A percentile compares a stretch with the other conserved stretches of the same genome.
These are phyloP conservation scores for Apiotrichum brassicae DNA, from an alignment of 1,284 basidiomycete species.

Conservation along the genomic window DNA sequence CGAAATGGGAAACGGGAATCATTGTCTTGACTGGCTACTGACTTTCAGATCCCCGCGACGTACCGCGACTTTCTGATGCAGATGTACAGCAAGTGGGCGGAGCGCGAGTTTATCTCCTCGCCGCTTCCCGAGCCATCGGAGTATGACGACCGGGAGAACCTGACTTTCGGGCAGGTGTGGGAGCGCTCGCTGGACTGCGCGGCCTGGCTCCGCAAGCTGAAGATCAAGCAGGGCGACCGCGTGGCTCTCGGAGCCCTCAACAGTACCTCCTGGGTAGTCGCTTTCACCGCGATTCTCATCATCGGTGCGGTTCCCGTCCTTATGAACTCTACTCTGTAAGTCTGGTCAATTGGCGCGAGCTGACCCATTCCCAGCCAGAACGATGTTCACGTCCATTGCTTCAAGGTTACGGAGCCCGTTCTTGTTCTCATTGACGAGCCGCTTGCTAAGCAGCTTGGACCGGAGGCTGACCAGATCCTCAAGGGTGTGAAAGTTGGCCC, in stretches of 20 bases:
- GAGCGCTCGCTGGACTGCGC: conserved; percentile 23
- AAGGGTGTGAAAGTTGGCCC: conserved; percentile 1
- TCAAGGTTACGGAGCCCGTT: conserved; percentile 23
- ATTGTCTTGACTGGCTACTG: too few relatives aligned
- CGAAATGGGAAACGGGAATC: too few relatives aligned
- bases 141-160: conserved; percentile 7
- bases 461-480: conserved; percentile 5
- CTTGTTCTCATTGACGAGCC: conserved; percentile 32
- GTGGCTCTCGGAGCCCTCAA: conserved; percentile 38
- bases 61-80: conserved; percentile 24
- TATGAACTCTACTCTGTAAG: conserved; percentile 38
- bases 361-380: neutral
- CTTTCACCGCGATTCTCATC: conserved; percentile 35
- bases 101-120: conserved; percentile 32
- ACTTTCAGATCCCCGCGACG: conserved; percentile 24
- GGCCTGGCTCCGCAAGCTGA: conserved; percentile 27
- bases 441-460: conserved; percentile 22
- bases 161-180: conserved; percentile 28
- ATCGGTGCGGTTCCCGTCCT: conserved; percentile 35
- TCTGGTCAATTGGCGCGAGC: neutral
- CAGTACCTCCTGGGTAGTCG: conserved; percentile 29
- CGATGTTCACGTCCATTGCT: conserved; percentile 19
- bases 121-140: conserved; percentile 14
- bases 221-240: conserved; percentile 25
- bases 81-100: neutral